Conservation (phyloP, 305 asterid genomes). For the Rubia peregrina region DNA sequence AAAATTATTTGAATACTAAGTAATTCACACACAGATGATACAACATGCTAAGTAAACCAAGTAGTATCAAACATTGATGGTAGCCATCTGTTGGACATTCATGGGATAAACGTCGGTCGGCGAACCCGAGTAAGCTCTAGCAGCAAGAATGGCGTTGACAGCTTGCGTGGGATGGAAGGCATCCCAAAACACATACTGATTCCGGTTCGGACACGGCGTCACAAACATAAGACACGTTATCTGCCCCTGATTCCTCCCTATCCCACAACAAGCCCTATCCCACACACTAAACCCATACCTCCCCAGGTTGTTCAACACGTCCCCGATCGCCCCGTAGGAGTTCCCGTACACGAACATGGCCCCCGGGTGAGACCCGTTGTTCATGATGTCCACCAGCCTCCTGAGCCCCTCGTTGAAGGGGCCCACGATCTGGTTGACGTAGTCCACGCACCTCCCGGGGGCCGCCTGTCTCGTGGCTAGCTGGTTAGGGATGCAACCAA, state of each 20-base stretch:
- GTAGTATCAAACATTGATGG: conserved; percentile 29
- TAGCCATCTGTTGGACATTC: conserved; percentile 64
- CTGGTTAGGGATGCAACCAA: conserved; percentile 87
- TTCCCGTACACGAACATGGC: conserved; percentile 68
- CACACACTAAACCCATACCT: conserved; percentile 48
- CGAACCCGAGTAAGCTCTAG: conserved; percentile 64
- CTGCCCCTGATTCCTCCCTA: conserved; percentile 64
- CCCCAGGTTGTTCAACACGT: conserved; percentile 46
- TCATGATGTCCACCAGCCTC: conserved; percentile 46
- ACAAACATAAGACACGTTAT: conserved; percentile 62
- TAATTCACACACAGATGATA: background rate
- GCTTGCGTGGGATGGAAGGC: conserved; percentile 81
- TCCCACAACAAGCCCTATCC: conserved; percentile 69
- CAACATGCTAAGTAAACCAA: too few species aligned
- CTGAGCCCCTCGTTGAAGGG: conserved; percentile 53
- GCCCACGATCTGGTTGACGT: conserved; percentile 68
- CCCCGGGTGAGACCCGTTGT: conserved; percentile 68
- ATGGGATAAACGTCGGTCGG: conserved; percentile 55
- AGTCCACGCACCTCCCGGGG: conserved; percentile 72
- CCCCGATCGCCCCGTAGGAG: conserved; percentile 53
- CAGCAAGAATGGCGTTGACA: conserved; percentile 54
- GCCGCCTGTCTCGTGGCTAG: conserved; percentile 55
- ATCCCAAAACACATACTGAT: conserved; percentile 71
- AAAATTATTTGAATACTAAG: too few species aligned
- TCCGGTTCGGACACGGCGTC: conserved; percentile 53